phyloP scores from a whole-genome alignment of 495 filamentous ascomycete genomes.

The Amniculicola lignicola region DNA sequence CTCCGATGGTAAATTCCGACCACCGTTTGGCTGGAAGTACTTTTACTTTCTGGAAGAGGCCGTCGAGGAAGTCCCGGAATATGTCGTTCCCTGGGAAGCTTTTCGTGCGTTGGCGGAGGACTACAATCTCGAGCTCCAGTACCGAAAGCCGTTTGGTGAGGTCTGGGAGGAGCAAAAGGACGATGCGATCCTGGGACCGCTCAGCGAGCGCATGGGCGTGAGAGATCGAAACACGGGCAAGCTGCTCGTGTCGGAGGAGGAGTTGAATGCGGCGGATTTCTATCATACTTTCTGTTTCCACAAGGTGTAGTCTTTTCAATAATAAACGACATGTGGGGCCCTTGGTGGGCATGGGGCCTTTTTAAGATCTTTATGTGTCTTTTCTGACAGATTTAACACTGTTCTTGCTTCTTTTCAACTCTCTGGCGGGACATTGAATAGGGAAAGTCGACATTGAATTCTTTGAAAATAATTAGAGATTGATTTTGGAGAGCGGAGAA shows the following conservation, averaged over 20 bases:
- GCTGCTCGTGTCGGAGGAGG: conserved; percentile 68
- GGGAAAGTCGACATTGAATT: too few species aligned
- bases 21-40: conserved; percentile 96
- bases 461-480: too few species aligned
- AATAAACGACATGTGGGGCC: conserved; percentile 19
- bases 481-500: too few species aligned
- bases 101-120: conserved; percentile 94
- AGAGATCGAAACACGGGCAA: conserved; percentile 64
- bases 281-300: conserved; percentile 94
- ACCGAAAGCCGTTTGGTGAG: conserved; percentile 82
- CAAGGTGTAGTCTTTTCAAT: conserved; percentile 62
- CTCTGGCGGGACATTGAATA: too few species aligned
- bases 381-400: too few species aligned
- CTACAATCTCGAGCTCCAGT: conserved; percentile 92
- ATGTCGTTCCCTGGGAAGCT: conserved; percentile 96
- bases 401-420: too few species aligned
- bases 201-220: conserved; percentile 94
- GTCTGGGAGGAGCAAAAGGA: conserved; percentile 89
- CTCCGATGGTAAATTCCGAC: conserved; percentile 78
- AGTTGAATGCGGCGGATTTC: conserved; percentile 87
- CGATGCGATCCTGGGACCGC: conserved; percentile 67
- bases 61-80: conserved; percentile 93
- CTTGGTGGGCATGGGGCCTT: conserved; percentile 4
- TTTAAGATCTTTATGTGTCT: background rate
- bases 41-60: conserved; percentile 93